Evolutionary conservation across 2,329 filamentous ascomycete species (phyloP).

Genomic region (Malbranchea zuffiana): DNA sequence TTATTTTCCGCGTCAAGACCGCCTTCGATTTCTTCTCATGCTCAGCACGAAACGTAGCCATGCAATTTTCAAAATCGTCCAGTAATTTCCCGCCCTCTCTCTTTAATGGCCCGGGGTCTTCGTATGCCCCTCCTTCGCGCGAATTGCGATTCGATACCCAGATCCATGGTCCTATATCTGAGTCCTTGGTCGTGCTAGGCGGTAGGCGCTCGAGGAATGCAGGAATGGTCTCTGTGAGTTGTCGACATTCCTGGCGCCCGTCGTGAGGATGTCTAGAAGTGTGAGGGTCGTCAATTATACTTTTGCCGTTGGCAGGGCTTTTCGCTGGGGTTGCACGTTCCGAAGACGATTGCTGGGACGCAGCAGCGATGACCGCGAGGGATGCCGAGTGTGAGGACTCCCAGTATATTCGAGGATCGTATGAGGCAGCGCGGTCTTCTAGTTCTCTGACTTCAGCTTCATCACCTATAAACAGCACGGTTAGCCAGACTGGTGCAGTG

Average conservation of each 20-base stretch:
- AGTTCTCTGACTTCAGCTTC: slow-evolving; percentile 40
- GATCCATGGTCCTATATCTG: slow-evolving; percentile 52
- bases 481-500: no score
- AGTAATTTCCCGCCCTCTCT: slow-evolving; percentile 47
- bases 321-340: not conserved
- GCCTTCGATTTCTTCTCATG: slow-evolving; percentile 36
- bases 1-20: slow-evolving; percentile 29
- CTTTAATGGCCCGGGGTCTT: slow-evolving; percentile 41
- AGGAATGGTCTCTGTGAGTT: slow-evolving; percentile 55
- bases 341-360: slow-evolving; percentile 13
- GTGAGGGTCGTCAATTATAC: slow-evolving; percentile 8
- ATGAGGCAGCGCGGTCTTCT: slow-evolving; percentile 40
- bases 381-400: slow-evolving; percentile 21
- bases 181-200: slow-evolving; percentile 48
- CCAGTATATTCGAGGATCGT: slow-evolving; percentile 45
- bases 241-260: slow-evolving; percentile 25
- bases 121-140: slow-evolving; percentile 29
- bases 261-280: slow-evolving; percentile 11
- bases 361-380: slow-evolving; percentile 26
- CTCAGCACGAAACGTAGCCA: slow-evolving; percentile 41
- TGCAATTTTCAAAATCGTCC: slow-evolving; percentile 37
- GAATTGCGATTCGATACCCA: slow-evolving; percentile 54
- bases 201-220: slow-evolving; percentile 59
- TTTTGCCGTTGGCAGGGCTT: not conserved
- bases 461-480: slow-evolving; percentile 39